Evolutionary conservation across 2,329 filamentous ascomycete species (phyloP), one percentile per base, ranked within the genome.

Genomic region (Aspergillus neotritici): DNA sequence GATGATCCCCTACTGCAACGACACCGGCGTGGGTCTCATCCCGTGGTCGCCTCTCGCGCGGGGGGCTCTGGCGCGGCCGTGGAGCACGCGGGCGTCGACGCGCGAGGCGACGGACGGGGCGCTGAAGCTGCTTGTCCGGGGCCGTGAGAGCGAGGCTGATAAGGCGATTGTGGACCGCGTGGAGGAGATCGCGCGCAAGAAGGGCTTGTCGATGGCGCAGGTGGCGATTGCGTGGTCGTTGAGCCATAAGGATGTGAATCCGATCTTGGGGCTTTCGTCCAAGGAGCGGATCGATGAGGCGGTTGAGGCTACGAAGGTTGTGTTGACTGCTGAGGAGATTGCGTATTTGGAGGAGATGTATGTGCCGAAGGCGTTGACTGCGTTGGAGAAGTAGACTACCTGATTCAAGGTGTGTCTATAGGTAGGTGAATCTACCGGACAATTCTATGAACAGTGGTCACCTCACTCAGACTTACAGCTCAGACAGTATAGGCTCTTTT

Each of bases 181-280:
- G 2, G 72, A 82, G 60, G 75, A 83, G 58, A 51, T 83, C 11
- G 78, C 80, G 0, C 67, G 71, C 49, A 78, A 79, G 63, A 73
- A 74, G 52, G 73, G 70, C 0, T 70, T 77, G 58, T 77, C 72
- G 50, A 85, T 86, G 75, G 76, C 78, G 34, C 76, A 83, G 43
- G 76, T 86, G 14, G 75, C 79, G 1, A 70, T 82, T 42, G 80
- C 80, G 3, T 86, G 83, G 83, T 73, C 75, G 44, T 66, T 78
- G 50, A 70, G 73, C 49, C 68, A 70, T 49, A 68, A 73, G 34
- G 72, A 75, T 5, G 63, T 71, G 16, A 77, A 72, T 51, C 80
- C 80, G 2, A 84, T 85, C 46, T 67, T 83, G 41, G 82, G 83
- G 0, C 68, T 85, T 51, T 77, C 71, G 49, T 83, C 71, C 41